Base-by-base conservation (phyloP, 768 basidiomycete genomes). In the Lactifluus subvellereus region DNA sequence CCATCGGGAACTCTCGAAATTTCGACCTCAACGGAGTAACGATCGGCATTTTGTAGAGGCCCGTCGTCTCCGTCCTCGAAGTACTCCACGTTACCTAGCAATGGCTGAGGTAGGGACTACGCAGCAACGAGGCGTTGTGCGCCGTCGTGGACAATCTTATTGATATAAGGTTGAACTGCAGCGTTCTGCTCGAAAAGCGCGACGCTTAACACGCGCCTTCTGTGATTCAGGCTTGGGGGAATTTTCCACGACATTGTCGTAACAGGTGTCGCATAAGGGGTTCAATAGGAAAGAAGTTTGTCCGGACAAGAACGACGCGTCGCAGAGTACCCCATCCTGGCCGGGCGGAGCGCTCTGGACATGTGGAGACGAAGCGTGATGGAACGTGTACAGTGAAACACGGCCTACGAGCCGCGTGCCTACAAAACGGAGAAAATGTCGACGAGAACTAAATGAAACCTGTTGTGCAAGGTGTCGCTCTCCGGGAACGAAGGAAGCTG, bases 241-340 rank as follows among this genome's bases (percentile, higher is more conserved):
- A 49, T 85, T 81, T 22, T 79, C 74, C 45, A 87, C 77, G 22
- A 71, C 71, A 66, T 88, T 87, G 61, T 87, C 85, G 68, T 80
- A 83, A 6, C 84, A 69, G 0, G 76, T 73, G 0, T 76, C 76
- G 49, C 78, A 76, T 1, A 79, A 78, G 20, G 81, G 67, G 37
- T 70, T 77, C 10, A 88, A 88, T 67, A 0, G 83, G 69, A 70
- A 86, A 87, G 73, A 87, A 86, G 69, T 88, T 88, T n/a, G 86
- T 78, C 2, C 87, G 78, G 13, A 87, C 71, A 0, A 71, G 79
- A 64, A 83, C 77, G 2, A 43, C 65, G 16, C 0, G 76, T 65
- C 9, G 54, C 78, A 79, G 2, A 73, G 70, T 22, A n/a, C 67
- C 67, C 30, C 56, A 68, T 0, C 67, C 67, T 10, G 67, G 65